Percentiles rank a stretch among this genome's conserved stretches.
These are phyloP conservation scores for Amaranthus tricolor DNA, from an alignment of 179 eudicot species.

Conservation along the genomic window DNA sequence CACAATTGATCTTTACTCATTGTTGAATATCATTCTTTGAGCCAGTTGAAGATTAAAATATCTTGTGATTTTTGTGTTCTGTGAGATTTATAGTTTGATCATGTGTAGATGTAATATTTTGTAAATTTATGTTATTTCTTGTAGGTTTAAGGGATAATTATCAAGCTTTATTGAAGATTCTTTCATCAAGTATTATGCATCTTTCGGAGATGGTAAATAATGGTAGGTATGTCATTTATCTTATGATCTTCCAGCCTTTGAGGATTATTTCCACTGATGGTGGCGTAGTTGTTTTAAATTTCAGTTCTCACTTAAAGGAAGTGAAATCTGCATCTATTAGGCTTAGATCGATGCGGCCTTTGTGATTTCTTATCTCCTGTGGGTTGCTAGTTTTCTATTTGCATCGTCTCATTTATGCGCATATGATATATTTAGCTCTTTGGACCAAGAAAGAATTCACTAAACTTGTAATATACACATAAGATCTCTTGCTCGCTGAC, in stretches of 20 bases:
- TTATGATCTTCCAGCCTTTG: not conserved
- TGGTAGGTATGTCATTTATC: constrained; percentile 48
- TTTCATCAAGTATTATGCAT: constrained; percentile 45
- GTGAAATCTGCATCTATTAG: not conserved
- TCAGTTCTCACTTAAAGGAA: not conserved
- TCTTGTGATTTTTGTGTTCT: not conserved
- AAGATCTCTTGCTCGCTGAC: not conserved
- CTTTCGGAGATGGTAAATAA: constrained; percentile 42
- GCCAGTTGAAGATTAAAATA: not conserved
- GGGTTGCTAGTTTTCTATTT: not conserved
- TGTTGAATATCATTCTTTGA: not conserved
- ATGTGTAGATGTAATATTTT: not conserved
- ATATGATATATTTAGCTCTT: not conserved
- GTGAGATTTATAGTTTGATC: not conserved
- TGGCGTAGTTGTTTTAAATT: not conserved
- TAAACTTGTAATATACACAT: not conserved
- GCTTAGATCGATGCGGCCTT: not conserved
- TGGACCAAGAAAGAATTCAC: not conserved
- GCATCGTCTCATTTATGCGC: not conserved
- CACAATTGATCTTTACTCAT: not conserved
- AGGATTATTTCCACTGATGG: not conserved
- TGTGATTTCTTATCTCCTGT: not conserved
- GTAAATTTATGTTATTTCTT: not conserved
- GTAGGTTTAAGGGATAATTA: constrained; percentile 58
- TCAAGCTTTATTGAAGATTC: constrained; percentile 44